Conservation (phyloP, 306 rosid species). For the Lithocarpus polystachyus region DNA sequence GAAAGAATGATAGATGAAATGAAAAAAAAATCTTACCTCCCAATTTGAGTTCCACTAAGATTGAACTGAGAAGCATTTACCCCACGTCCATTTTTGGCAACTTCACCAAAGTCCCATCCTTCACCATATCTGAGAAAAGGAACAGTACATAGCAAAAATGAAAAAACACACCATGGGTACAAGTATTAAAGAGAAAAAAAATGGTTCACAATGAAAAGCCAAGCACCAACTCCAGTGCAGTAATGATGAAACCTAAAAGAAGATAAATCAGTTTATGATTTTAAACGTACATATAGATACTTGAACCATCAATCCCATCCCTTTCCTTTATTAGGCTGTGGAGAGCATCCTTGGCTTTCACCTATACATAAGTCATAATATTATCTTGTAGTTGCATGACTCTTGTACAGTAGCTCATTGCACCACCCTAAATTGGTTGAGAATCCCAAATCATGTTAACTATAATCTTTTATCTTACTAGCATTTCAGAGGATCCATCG, state of each 20-base stretch:
- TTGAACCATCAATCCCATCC: constrained; percentile 82
- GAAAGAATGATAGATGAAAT: constrained; percentile 11
- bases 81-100: constrained; percentile 88
- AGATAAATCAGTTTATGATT: not conserved
- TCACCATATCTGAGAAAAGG: constrained; percentile 73
- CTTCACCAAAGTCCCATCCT: constrained; percentile 99
- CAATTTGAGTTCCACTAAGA: constrained; percentile 77
- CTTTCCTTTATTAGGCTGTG: constrained; percentile 57
- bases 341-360: constrained; percentile 62
- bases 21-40: constrained; percentile 57
- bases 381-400: constrained; percentile 2
- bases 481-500: not conserved
- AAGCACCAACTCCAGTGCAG: constrained; percentile 19
- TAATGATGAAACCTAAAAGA: not conserved
- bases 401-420: not conserved
- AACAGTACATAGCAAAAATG: constrained; percentile 16
- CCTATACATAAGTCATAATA: constrained; percentile 45
- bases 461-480: no score
- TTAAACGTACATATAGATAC: constrained; percentile 75
- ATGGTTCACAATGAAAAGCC: constrained; percentile 4
- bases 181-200: constrained; percentile 24
- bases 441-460: not conserved
- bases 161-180: not conserved
- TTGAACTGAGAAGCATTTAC: constrained; percentile 90
- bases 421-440: not conserved